Evolutionary conservation across 208 protist species (phyloP), one percentile per base, ranked within the genome.

Genomic region (Wallacemonas sp.): DNA sequence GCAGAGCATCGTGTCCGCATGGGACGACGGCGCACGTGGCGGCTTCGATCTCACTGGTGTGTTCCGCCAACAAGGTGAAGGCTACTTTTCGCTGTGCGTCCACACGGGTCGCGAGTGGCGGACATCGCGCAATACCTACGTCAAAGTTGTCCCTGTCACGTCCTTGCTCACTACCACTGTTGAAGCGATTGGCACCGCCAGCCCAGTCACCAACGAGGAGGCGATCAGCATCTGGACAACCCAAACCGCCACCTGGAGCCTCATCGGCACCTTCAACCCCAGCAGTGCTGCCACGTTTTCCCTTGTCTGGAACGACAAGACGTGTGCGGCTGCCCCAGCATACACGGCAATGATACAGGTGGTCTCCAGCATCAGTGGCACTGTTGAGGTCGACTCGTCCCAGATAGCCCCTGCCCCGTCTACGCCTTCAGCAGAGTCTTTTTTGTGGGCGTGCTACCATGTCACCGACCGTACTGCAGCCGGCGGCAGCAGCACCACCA

Each of bases 241-340:
- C 12, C 78, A 87, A 50, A 71, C 70, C 6, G 72, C 63, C 21
- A 62, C 45, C 24, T 91, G 85, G 85, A 48, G 38, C 1, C 55
- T 91, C 19, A 60, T 82, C 6, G 85, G 85, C 17, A 70, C 50
- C 29, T 91, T 91, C 66, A 59, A 59, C 0, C 38, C 71, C 1
- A 42, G 57, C 15, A 62, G 58, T 12, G n/a, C 54, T 17, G 63
- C 81, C 5, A 39, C 72, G 5, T 65, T 91, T 41, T 63, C 44
- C 33, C 80, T 91, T 15, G 80, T 85, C 1, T 91, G 80, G 80
- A 69, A 85, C 54, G 76, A 91, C 64, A 22, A 70, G 3, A 76
- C 63, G 15, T 91, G 84, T 46, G 27, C 19, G 26, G 65, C 61
- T 0, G 50, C 38, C 13, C 57, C 73, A 33, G 78, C 73, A 15